These are phyloP conservation scores for Rhododendron williamsianum DNA, from an alignment of 148 eudicot species.

Conservation along the genomic window DNA sequence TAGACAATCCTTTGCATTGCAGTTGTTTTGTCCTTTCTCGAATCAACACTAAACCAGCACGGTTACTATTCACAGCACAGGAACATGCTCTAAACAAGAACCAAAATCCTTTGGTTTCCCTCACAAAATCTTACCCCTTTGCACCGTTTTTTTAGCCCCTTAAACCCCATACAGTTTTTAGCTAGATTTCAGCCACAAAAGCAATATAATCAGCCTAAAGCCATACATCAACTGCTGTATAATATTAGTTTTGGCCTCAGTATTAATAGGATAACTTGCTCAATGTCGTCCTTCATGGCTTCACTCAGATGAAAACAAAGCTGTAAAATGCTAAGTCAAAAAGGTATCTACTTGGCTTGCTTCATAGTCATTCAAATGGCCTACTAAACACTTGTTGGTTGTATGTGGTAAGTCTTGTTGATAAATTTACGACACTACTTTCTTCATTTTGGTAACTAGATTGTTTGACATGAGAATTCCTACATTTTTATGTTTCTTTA, in stretches of 20 bases:
- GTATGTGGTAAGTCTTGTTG: neutral
- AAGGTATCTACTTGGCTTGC: neutral
- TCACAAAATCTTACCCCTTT: neutral
- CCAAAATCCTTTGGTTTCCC: neutral
- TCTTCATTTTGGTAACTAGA: neutral
- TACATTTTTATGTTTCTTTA: neutral
- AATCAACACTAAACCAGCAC: neutral
- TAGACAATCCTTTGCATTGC: neutral
- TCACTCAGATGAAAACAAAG: neutral
- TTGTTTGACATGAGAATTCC: neutral
- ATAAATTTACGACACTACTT: neutral
- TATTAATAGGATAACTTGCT: neutral
- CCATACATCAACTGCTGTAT: neutral
- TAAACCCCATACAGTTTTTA: neutral
- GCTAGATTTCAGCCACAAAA: neutral
- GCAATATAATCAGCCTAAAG: neutral
- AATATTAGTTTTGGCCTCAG: neutral
- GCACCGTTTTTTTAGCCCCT: neutral
- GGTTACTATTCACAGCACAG: neutral
- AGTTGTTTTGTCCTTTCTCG: neutral
- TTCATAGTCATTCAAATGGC: neutral
- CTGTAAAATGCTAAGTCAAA: neutral
- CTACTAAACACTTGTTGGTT: neutral
- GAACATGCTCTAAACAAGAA: neutral
- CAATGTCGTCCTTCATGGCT: neutral